A percentile compares a stretch with the other conserved stretches of the same genome.
phyloP scores from a whole-genome alignment of 164 flowering plant genomes.

The Brasenia schreberi region DNA sequence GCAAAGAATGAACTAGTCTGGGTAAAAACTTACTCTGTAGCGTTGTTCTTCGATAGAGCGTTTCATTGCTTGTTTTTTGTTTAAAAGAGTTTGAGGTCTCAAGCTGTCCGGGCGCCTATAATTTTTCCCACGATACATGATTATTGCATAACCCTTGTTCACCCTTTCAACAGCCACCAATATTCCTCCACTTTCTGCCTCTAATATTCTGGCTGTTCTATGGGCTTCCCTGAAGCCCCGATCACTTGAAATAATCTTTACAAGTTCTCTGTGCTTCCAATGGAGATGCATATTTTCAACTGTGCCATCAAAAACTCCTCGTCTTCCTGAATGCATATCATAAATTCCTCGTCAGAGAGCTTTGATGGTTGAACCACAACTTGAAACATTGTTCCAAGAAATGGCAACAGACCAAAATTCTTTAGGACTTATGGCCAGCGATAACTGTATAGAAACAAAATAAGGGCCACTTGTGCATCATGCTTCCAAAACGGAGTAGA shows the following conservation, averaged over 20 bases:
- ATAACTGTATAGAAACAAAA: too few species aligned
- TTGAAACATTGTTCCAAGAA: too few species aligned
- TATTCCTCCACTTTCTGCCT: constrained; percentile 96
- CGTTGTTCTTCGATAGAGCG: constrained; percentile 86
- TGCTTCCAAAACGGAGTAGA: too few species aligned
- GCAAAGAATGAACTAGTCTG: not conserved
- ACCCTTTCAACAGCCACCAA: constrained; percentile 82
- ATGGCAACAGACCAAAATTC: too few species aligned
- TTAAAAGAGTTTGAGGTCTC: constrained; percentile 70
- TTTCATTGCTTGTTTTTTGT: constrained; percentile 69
- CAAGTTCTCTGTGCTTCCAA: constrained; percentile 97
- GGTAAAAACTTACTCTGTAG: constrained; percentile 34
- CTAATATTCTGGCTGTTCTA: constrained; percentile 51
- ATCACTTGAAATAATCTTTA: constrained; percentile 56
- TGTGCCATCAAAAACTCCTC: constrained; percentile 89
- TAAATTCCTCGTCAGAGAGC: not conserved
- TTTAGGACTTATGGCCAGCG: too few species aligned
- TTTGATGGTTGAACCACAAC: too few species aligned
- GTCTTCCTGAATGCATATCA: constrained; percentile 46
- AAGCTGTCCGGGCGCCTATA: constrained; percentile 58
- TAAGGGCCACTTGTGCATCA: too few species aligned
- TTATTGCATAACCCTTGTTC: constrained; percentile 69
- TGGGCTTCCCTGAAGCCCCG: constrained; percentile 41
- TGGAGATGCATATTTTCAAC: constrained; percentile 97
- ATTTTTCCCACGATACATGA: constrained; percentile 90